Evolutionary conservation across 768 basidiomycete genomes (phyloP), one percentile per base, ranked within the genome.

Genomic region (Serpula lacrymans): DNA sequence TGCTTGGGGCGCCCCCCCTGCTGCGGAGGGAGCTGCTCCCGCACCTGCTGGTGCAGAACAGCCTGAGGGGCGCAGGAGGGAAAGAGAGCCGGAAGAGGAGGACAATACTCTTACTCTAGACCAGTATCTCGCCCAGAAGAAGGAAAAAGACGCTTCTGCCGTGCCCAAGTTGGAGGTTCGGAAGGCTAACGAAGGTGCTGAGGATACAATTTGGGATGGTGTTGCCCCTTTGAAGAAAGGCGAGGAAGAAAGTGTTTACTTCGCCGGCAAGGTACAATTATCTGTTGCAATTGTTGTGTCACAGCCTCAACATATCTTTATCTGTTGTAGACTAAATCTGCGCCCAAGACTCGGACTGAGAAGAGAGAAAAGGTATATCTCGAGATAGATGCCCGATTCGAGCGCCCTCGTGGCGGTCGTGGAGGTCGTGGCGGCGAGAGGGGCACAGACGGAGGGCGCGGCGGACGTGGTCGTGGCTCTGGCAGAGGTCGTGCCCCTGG

Each of bases 21-120:
- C 59, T 42, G 64, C 52, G 58, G 72, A 51, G 5, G 57, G 49
- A 29, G 51, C 49, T 27, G 45, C 56, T 34, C 50, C 47, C 28
- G 49, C 47, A 10, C 41, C 44, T 25, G 56, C 52, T 36, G 54
- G 48, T 32, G 57, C 57, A 27, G 59, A 64, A 6, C 64, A 65
- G 38, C 61, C 60, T 24, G 70, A 72, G 13, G 47, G 62, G 5
- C 66, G 66, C 58, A 52, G 62, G 45, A 74, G 64, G 51, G 77
- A 82, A 39, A 68, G 72, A 13, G 83, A 88, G 56, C 69, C 64
- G 14, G 91, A 93, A 52, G 90, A 93, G 58, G 88, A 92, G 61
- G 91, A 94, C 65, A 89, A 92, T 67, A 92, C 89, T 31, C 78
- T 96, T 56, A 94, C 94, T 29, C 76, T 93, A 58, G 94, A 96